Base-by-base conservation (phyloP, 352 stramenopile species). In the Albugo candida region DNA sequence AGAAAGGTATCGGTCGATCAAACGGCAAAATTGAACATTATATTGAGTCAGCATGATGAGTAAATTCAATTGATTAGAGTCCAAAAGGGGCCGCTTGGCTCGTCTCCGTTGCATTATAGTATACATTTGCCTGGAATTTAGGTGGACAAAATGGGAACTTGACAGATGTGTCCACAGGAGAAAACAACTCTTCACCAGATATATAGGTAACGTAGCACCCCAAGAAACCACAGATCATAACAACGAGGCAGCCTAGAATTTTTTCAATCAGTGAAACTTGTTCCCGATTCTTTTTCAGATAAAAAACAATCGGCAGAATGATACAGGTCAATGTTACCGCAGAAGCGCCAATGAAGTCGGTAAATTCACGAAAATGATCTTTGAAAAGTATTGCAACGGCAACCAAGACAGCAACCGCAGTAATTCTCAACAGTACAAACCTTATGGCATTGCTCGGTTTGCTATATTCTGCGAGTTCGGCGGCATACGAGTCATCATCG, bases 301-400 rank as follows among this genome's bases (percentile, higher is more conserved):
- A 58, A 40, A 59, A 60, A n/a, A 45, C 35, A 31, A 58, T 45
- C 37, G 45, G 52, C 37, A 61, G 31, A 12, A 56, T 55, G 38
- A 61, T 27, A 35, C 55, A 61, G 19, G 36, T 55, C 2, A 60
- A 13, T 20, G 51, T 45, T 17, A 60, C 52, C 14, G 13, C 11
- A 11, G 45, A 61, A 17, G 52, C 55, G 13, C 55, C 55, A 41
- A 61, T 42, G 13, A 61, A 59, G 41, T 60, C 55, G 2, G 11
- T 21, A 11, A 60, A 41, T 21, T 61, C 54, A 34, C 51, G 38
- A 41, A 61, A 51, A 14, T 61, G 27, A 37, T 56, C 45, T 16
- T 61, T 24, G 10, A 58, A 38, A 16, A 10, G n/a, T 16, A 59
- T 31, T 13, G 54, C 48, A 2, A 47, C 11, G 16, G 34, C 47